Evolutionary conservation across 2,329 filamentous ascomycete genomes (phyloP), one percentile per base, ranked within the genome.

Genomic region (Colletotrichum aenigma): DNA sequence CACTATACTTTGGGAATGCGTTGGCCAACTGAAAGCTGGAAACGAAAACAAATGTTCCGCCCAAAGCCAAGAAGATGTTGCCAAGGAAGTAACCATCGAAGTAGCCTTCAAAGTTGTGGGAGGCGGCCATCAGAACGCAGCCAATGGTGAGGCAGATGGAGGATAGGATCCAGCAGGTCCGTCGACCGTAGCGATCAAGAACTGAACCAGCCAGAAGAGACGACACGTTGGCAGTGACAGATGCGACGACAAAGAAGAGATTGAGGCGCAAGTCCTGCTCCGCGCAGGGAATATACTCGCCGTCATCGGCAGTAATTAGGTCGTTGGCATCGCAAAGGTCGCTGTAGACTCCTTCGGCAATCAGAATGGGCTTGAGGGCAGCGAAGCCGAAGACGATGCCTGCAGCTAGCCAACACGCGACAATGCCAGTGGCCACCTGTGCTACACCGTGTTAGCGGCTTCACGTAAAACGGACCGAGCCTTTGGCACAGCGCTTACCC

Each of bases 161-260:
- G 66, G 94, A 95, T 73, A 93, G 89, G 18, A 96, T 87, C 9
- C 94, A 94, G 79, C 94, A 94, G 6, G 94, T 88, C 72, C 94
- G 90, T n/a, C 96, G 95, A 3, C 96, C 96, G 81, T 91, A 96
- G 77, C 92, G 89, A 84, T 98, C 96, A 26, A 98, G 90, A 58
- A 98, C 93, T 3, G 94, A 94, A 58, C 96, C 96, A 10, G 98
- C 92, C 3, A 95, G 94, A 9, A 98, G 88, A 12, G 96, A 95
- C 52, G 93, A 95, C 16, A 98, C 94, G 81, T 98, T 98, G 43
- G 95, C 97, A 7, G 91, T 94, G 12, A 98, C 95, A 15, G 95
- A 96, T 12, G 96, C 96, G 55, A 95, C 90, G 12, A 95, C 97
- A 87, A 98, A 98, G 94, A 98, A 97, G 78, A 98, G 87, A 83